Evolutionary conservation across 2,329 filamentous ascomycete species (phyloP), one percentile per base, ranked within the genome.

Genomic region (Sporothrix dimorphospora): DNA sequence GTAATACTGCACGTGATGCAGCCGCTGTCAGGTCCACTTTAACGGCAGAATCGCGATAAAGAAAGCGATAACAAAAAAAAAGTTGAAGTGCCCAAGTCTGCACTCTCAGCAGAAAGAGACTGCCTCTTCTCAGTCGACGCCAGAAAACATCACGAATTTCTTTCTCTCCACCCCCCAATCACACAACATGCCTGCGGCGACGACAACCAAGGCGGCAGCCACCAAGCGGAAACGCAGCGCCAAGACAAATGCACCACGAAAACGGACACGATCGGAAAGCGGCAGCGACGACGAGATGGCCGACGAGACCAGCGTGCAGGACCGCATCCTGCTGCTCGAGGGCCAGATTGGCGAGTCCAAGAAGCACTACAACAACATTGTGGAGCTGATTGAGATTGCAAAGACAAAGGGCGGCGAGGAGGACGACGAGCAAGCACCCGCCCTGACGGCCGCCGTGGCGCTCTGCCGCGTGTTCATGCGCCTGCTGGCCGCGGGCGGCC

Each of bases 321-420:
- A 88, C 71, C 87, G 89, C 74, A 92, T 97, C 73, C 82, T 95
- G 55, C 83, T 89, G 70, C 87, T 98, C 71, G 94, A 98, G 82
- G 86, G 89, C 75, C 91, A 92, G 72, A 94, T 98, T 71, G 82
- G 94, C 74, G 91, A 96, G 80, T 97, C 94, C 67, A 92, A 90
- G 78, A 93, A 94, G 81, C 89, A 97, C 82, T 97, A 97, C 85
- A 97, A 97, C 84, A 94, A 97, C 79, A 95, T 98, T 78, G 87
- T 89, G 8, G 88, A 87, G 12, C 83, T 98, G 49, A 84, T 97
- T 61, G 86, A 86, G 55, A 86, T 89, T 77, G 81, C 89, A 49
- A 79, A 87, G 77, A 83, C 82, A 47, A 82, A 83, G 38, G 38
- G 4, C 1, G n/a, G 55, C 24, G 69, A 71, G 27, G 68, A 66